Conservation (phyloP, 345 rosid species). For the Psidium guajava region DNA sequence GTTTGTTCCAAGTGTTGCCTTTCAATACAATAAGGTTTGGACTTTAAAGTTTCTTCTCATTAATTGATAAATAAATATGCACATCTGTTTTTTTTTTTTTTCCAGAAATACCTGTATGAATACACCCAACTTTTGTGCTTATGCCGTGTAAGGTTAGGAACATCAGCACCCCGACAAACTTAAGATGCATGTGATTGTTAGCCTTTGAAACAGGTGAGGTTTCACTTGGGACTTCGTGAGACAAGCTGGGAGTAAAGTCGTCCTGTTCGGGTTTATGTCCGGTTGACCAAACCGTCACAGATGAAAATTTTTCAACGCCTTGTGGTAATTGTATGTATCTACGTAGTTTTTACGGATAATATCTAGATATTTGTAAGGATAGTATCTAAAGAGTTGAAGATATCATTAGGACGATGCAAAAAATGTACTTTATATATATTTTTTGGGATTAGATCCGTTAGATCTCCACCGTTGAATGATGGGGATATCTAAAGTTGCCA, state of each 20-base stretch:
- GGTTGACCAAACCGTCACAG: not conserved
- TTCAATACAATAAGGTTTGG: not conserved
- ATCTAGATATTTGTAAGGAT: too few species aligned
- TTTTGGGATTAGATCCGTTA: too few species aligned
- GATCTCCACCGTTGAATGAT: too few species aligned
- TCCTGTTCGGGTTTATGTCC: not conserved
- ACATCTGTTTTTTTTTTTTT: too few species aligned
- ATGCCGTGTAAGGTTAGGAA: not conserved
- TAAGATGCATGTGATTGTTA: not conserved
- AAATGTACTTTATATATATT: too few species aligned
- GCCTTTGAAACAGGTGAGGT: not conserved
- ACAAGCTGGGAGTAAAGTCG: not conserved
- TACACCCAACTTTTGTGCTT: not conserved
- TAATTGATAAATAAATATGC: not conserved
- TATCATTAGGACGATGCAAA: too few species aligned
- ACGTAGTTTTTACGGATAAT: too few species aligned
- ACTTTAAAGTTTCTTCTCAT: not conserved
- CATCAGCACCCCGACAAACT: not conserved
- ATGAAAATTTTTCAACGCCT: too few species aligned
- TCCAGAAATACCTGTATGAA: not conserved
- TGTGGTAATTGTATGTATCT: too few species aligned
- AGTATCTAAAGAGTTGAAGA: too few species aligned
- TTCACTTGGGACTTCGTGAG: not conserved
- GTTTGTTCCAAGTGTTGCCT: not conserved
- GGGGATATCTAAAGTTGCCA: too few species aligned